Evolutionary conservation across 805 yeast species (phyloP), one percentile per base, ranked within the genome.

Genomic region (Blastobotrys parvus): DNA sequence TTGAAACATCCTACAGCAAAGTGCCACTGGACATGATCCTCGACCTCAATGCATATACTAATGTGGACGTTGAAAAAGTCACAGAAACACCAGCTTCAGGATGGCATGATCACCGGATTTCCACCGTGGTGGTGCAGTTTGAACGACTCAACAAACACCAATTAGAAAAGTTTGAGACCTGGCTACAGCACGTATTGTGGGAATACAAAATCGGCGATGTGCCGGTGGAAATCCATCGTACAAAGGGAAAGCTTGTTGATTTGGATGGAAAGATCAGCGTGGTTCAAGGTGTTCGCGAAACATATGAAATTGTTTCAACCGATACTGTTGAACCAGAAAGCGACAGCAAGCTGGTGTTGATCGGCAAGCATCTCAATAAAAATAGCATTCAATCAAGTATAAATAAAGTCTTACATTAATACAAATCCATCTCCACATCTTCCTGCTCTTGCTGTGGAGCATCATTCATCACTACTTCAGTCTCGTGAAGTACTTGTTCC

Each of bases 281-380:
- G 5, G 64, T 92, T 8, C 98, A 92, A 60, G 97, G 94, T 10
- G 98, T 92, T 0, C 70, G 97, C 46, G 92, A 88, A 43, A 87
- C 95, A 0, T 92, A 87, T 61, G 98, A 92, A 49, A 68, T 86
- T 2, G 70, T 80, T 3, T 78, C 74, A 11, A 67, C 68, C 1
- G 43, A 35, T 15, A 19, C 51, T 22, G 67, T 66, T 4, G 53
- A 54, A 3, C 25, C 17, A 8, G 54, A 52, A 0, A 47, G 59
- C 45, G 34, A 34, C 25, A 34, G 32, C 29, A 84, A 81, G 60
- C 49, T 86, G 21, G 89, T 86, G 1, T 65, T 86, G 10, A 86
- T 86, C 33, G 95, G 95, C 1, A 81, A 83, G 59, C 70, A 74
- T 38, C 60, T 85, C 27, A 57, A 62, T 13, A 50, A 63, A 35